A percentile compares a stretch with the other conserved stretches of the same genome.
Evolutionary conservation across 495 filamentous ascomycete genomes (phyloP).

Genomic region (Penicillium canescens): DNA sequence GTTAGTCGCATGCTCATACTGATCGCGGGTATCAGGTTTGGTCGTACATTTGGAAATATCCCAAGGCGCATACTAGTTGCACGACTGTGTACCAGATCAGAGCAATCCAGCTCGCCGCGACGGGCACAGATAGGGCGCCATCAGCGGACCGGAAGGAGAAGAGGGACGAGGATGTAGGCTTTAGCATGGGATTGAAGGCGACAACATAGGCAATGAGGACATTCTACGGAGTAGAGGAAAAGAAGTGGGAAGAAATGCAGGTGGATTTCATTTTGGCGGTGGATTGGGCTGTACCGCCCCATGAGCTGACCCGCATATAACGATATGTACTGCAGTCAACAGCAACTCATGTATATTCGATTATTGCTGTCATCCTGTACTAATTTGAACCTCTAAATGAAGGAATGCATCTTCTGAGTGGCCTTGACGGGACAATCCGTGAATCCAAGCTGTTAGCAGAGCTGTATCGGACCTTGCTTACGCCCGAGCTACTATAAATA

Average conservation of each 20-base stretch:
- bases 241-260: constrained; percentile 2
- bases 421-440: too few species aligned
- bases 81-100: constrained; percentile 62
- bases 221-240: constrained; percentile 22
- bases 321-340: neutral
- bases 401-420: too few species aligned
- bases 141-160: constrained; percentile 30
- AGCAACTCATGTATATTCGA: too few species aligned
- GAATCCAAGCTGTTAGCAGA: too few species aligned
- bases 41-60: constrained; percentile 60
- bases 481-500: too few species aligned
- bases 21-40: constrained; percentile 3
- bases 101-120: constrained; percentile 48
- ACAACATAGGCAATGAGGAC: constrained; percentile 14
- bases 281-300: neutral
- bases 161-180: constrained; percentile 28
- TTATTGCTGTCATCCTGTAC: too few species aligned
- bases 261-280: constrained; percentile 13
- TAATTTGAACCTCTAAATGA: too few species aligned
- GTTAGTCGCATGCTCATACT: constrained; percentile 14
- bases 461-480: too few species aligned
- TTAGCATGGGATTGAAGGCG: constrained; percentile 35
- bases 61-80: constrained; percentile 55
- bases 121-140: constrained; percentile 35
- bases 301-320: neutral